Evolutionary conservation across 2,329 filamentous ascomycete genomes (phyloP).

Genomic region (Blumeriella jaapii): DNA sequence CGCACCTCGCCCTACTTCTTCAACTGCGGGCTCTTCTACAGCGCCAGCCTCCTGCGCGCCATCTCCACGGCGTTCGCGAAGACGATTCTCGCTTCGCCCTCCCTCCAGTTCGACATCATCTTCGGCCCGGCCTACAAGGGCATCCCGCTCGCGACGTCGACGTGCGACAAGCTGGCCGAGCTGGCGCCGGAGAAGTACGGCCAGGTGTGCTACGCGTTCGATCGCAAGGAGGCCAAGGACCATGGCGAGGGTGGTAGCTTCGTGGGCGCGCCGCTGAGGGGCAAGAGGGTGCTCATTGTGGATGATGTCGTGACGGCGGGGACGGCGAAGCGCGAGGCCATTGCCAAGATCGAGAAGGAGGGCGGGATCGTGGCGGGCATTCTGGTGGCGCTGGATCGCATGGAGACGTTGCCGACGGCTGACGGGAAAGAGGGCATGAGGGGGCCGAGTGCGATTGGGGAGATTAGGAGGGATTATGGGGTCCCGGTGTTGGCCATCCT

Average conservation of each 20-base stretch:
- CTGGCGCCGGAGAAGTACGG: conserved; percentile 56
- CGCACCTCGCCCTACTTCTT: conserved; percentile 94
- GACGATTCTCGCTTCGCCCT: conserved; percentile 37
- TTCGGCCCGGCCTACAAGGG: conserved; percentile 93
- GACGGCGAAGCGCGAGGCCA: conserved; percentile 86
- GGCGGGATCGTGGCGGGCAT: conserved; percentile 81
- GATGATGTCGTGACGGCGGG: conserved; percentile 97
- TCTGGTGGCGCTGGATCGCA: conserved; percentile 76
- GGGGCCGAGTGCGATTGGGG: conserved; percentile 71
- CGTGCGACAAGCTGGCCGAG: conserved; percentile 63
- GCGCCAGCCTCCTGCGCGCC: conserved; percentile 62
- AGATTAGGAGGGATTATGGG: conserved; percentile 70
- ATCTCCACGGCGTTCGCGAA: conserved; percentile 74
- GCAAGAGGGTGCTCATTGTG: conserved; percentile 77
- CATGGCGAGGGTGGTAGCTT: conserved; percentile 93
- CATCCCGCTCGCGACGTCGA: conserved; percentile 75
- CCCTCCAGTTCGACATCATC: conserved; percentile 64
- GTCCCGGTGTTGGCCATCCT: conserved; percentile 78
- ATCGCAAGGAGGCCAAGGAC: conserved; percentile 92
- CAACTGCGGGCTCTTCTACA: conserved; percentile 88
- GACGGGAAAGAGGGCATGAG: conserved; percentile 42
- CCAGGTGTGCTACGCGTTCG: conserved; percentile 73
- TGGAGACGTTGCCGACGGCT: conserved; percentile 70
- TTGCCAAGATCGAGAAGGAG: conserved; percentile 75
- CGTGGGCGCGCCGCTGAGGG: conserved; percentile 75